Conservation (phyloP, 2,329 filamentous ascomycete species). For the Trichoderma polysporum region DNA sequence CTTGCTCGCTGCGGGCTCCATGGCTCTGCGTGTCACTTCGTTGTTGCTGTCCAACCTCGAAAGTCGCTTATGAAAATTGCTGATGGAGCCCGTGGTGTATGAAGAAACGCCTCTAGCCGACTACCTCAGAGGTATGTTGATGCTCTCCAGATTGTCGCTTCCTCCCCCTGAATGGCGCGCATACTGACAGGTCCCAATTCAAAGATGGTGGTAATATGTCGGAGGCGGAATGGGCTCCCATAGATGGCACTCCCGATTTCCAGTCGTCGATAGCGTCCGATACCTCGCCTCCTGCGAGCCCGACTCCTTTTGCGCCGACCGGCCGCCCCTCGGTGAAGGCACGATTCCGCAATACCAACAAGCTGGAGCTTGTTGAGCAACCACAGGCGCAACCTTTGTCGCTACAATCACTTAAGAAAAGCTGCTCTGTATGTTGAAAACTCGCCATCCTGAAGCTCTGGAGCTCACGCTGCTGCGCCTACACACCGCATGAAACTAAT, state of each 20-base stretch:
- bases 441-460: background rate
- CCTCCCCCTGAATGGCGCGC: conserved; percentile 7
- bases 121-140: conserved; percentile 74
- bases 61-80: conserved; percentile 25
- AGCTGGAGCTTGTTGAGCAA: background rate
- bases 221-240: conserved; percentile 47
- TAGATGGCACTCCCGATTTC: conserved; percentile 35
- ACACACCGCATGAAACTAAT: background rate
- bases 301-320: conserved; percentile 55
- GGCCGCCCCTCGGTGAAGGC: conserved; percentile 55
- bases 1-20: conserved; percentile 26
- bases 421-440: conserved; percentile 49
- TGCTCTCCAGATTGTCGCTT: background rate
- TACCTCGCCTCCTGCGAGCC: conserved; percentile 49
- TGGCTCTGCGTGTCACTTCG: conserved; percentile 32
- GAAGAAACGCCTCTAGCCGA: conserved; percentile 84
- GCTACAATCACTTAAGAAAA: conserved; percentile 47
- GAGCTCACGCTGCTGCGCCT: background rate
- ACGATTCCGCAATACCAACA: conserved; percentile 49
- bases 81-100: conserved; percentile 81
- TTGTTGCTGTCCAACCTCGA: conserved; percentile 29
- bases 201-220: conserved; percentile 51
- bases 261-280: conserved; percentile 32
- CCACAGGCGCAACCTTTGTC: conserved; percentile 29
- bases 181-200: conserved; percentile 7